Conservation (phyloP, 2,329 filamentous ascomycete species). For the Paraconiothyrium brasiliense region DNA sequence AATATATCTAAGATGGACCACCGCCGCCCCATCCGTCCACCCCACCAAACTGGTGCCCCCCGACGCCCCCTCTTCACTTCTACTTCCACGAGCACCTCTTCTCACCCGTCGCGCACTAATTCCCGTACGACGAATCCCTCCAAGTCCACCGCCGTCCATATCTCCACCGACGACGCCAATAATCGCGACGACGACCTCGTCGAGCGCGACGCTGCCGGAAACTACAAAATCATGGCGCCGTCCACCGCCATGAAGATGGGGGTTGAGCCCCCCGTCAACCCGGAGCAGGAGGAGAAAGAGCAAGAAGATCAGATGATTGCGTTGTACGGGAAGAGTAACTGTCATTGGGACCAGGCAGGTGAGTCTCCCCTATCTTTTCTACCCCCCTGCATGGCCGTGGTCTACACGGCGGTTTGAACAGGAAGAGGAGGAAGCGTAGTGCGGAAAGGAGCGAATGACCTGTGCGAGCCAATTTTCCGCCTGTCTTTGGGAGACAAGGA, state of each 20-base stretch:
- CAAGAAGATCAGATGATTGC: constrained; percentile 46
- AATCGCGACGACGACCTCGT: constrained; percentile 58
- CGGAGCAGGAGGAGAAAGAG: constrained; percentile 41
- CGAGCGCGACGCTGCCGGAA: constrained; percentile 58
- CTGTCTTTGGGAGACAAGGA: not conserved
- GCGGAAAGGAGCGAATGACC: not conserved
- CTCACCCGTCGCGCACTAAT: constrained; percentile 18
- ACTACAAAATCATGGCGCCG: constrained; percentile 53
- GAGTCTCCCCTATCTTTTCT: not conserved
- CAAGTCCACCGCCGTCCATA: constrained; percentile 23
- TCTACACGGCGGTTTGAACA: not conserved
- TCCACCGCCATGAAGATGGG: constrained; percentile 33
- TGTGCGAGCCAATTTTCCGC: not conserved
- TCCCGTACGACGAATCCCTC: constrained; percentile 10
- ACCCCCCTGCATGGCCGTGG: not conserved
- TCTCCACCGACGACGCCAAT: constrained; percentile 33
- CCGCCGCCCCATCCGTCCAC: constrained; percentile 39
- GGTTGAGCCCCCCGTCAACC: constrained; percentile 12
- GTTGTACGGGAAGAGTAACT: constrained; percentile 41
- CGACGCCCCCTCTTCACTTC: constrained; percentile 13
- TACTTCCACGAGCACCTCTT: constrained; percentile 30
- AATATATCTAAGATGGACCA: constrained; percentile 25
- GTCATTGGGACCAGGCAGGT: constrained; percentile 41
- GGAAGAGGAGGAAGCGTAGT: not conserved
- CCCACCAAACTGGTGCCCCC: constrained; percentile 40